Base-by-base conservation (phyloP, 179 eudicot species). In the Amaranthus tricolor region DNA sequence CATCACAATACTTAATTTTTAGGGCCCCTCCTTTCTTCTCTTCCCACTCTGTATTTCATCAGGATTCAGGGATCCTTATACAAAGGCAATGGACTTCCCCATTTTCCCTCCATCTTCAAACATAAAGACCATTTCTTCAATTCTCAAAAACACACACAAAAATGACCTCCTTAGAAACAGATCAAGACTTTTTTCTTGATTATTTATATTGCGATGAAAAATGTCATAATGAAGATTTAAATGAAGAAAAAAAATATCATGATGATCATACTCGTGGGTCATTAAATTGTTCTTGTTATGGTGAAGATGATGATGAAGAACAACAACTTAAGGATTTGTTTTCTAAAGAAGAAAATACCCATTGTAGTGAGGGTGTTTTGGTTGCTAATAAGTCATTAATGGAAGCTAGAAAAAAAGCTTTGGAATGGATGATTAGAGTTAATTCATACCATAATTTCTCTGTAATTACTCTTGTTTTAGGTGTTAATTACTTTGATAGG, bases 401-500 rank as follows among this genome's bases (percentile, higher is more conserved):
- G 82, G 78, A 0, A 24, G 78, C 70, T 51, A 86, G 93, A 54
- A 85, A 52, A 71, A 85, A 79, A 62, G 84, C 81, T 55, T 74
- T 90, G 75, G 87, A 81, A 47, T 92, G 91, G 91, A 88, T 92
- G 75, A 76, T 80, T 59, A 88, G 76, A 74, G 91, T 87, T 19
- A 68, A 80, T 82, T 67, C 49, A 31, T 80, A 78, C 72, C 82
- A 83, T 83, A 87, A 86, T 40, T 90, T 88, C 74, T 64, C 64
- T 65, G 70, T 40, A 17, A 40, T 75, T 74, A 88, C 91, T 14
- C 74, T 82, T 63, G 82, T 83, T 72, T 84, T 90, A 59, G 88
- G 85, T 76, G 86, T 88, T 77, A 84, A 81, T 79, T 88, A 89
- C 71, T 91, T 83, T 77, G 92, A 91, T 75, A 87, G 86, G 74